These are phyloP conservation scores for Pseudozyma flocculosa DNA, from an alignment of 1,284 basidiomycete genomes.

Conservation along the genomic window DNA sequence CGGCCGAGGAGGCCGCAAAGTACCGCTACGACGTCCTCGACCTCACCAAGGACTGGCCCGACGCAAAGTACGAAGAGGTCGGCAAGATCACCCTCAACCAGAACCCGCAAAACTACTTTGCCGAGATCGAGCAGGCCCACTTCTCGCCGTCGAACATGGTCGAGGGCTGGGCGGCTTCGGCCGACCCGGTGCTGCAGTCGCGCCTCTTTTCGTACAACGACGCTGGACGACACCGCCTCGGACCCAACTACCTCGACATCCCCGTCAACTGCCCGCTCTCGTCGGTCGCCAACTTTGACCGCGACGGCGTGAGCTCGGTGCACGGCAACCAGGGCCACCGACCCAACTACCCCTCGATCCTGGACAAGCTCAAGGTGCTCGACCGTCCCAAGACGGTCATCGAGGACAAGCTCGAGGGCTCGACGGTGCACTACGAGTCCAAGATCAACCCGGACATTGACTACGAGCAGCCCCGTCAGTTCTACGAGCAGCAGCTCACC, in stretches of 20 bases:
- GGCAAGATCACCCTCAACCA: slow-evolving; percentile 84
- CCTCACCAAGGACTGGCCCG: slow-evolving; percentile 66
- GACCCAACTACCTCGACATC: slow-evolving; percentile 81
- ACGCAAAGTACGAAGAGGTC: slow-evolving; percentile 72
- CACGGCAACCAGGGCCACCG: slow-evolving; percentile 73
- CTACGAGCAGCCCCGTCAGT: slow-evolving; percentile 84
- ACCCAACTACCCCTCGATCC: slow-evolving; percentile 80
- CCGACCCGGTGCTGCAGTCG: slow-evolving; percentile 78
- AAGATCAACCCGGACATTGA: slow-evolving; percentile 66
- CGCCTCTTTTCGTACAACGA: slow-evolving; percentile 83
- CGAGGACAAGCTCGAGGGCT: background rate
- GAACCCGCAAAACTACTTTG: slow-evolving; percentile 70
- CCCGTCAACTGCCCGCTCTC: slow-evolving; percentile 80
- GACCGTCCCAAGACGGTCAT: slow-evolving; percentile 4
- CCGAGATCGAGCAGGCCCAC: slow-evolving; percentile 65
- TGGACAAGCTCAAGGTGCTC: slow-evolving; percentile 55
- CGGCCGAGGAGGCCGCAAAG: slow-evolving; percentile 79
- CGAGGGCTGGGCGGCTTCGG: slow-evolving; percentile 81
- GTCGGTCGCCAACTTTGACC: slow-evolving; percentile 76
- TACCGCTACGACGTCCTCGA: slow-evolving; percentile 87
- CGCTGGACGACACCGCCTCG: slow-evolving; percentile 64
- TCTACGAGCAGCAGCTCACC: slow-evolving; percentile 83
- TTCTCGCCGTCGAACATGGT: slow-evolving; percentile 83
- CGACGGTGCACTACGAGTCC: slow-evolving; percentile 65
- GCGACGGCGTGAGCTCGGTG: slow-evolving; percentile 58